Evolutionary conservation across 305 asterid species (phyloP), one percentile per base, ranked within the genome.

Genomic region (Plantago lanceolata): DNA sequence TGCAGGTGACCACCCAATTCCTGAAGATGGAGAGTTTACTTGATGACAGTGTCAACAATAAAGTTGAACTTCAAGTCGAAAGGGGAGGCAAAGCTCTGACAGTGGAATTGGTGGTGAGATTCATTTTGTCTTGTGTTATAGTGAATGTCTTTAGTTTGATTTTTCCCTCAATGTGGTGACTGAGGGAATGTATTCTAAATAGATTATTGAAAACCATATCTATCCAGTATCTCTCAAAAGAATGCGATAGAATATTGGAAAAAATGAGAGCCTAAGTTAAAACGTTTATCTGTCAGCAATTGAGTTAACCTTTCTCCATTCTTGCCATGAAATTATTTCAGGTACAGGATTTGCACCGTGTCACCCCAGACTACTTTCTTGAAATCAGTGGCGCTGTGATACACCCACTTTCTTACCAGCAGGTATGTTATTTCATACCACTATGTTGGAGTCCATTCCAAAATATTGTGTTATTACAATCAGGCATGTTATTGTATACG

Each of bases 341-440:
- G 97, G 96, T 94, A 75, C 96, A 94, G 84, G 88, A 94, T 89
- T 76, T 94, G 75, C 99, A 94, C 73, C 84, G 81, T 17, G 71
- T 94, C 72, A 94, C 99, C 48, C 99, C 99, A 12, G 82, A 84
- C 74, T 72, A 80, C 80, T 94, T 90, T 81, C 84, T 94, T 82
- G 97, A 94, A 90, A 89, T 94, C 70, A 90, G 99, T 77, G 97
- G 99, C 66, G 96, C 97, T 52, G 88, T 94, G 76, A 88, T 94
- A 63, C 99, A 94, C 74, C 97, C 99, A 61, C 90, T 94, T 64
- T 94, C 99, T 66, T 94, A 94, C 81, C 99, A 94, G 71, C 99
- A 94, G 99, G 99, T 93, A 80, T 57, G 74, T 57, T n/a, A n/a
- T n/a, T n/a, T n/a, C n/a, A n/a, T n/a, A n/a, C n/a, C n/a, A n/a